These are phyloP conservation scores for Pichia rugopelliculosa DNA, from an alignment of 805 yeast genomes.

Conservation along the genomic window DNA sequence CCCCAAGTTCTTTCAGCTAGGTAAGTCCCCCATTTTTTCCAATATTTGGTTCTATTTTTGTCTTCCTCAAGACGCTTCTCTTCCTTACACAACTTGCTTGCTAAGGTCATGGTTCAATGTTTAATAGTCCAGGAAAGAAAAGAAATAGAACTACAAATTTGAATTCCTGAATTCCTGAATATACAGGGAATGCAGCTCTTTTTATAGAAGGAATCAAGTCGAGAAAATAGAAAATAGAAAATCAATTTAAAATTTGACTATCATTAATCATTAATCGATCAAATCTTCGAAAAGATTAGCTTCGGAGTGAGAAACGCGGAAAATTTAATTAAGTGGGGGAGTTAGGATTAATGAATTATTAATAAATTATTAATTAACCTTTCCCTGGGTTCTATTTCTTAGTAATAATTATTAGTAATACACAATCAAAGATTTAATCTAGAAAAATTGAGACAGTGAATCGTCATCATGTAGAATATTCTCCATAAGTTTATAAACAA, in stretches of 20 bases:
- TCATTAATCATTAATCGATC: too few relatives aligned
- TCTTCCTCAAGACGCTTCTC: slow-evolving; percentile 38
- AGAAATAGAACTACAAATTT: background rate
- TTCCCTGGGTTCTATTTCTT: background rate
- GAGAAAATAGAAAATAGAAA: too few relatives aligned
- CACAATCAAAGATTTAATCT: background rate
- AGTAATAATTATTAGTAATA: background rate
- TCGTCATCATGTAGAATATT: slow-evolving; percentile 58
- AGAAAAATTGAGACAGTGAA: slow-evolving; percentile 20
- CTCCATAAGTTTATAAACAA: slow-evolving; percentile 56
- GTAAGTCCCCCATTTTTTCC: slow-evolving; percentile 91
- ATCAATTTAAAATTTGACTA: too few relatives aligned
- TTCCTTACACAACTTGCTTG: slow-evolving; percentile 22
- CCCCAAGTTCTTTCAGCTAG: slow-evolving; percentile 86
- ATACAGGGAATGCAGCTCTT: background rate
- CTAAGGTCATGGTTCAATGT: slow-evolving; percentile 16
- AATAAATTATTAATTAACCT: too few relatives aligned
- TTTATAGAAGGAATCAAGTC: background rate
- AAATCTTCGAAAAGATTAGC: too few relatives aligned
- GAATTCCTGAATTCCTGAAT: too few relatives aligned
- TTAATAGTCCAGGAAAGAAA: background rate
- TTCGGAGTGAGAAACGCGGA: background rate
- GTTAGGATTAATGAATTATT: too few relatives aligned
- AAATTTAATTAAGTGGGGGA: too few relatives aligned
- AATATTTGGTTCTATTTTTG: slow-evolving; percentile 40